Evolutionary conservation across 495 filamentous ascomycete genomes (phyloP).

Genomic region (Pyrenula aspistea): DNA sequence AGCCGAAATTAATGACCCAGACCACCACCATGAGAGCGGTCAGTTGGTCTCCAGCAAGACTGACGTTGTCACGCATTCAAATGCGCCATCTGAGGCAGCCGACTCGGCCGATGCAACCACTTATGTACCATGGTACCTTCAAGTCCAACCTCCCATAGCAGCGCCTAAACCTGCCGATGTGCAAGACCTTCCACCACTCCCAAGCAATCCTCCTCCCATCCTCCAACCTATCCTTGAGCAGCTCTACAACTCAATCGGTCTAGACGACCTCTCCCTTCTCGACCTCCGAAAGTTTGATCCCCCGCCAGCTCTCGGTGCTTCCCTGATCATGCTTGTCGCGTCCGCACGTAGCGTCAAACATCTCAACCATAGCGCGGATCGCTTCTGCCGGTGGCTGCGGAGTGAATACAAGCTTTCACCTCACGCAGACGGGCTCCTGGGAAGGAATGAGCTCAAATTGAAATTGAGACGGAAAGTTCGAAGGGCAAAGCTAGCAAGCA

Average conservation of each 20-base stretch:
- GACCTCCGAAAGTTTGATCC: conserved; percentile 79
- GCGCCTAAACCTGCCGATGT: conserved; percentile 38
- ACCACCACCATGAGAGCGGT: no score
- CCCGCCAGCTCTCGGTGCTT: conserved; percentile 72
- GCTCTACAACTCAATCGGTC: conserved; percentile 65
- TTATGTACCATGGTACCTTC: conserved; percentile 72
- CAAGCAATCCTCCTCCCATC: conserved; percentile 58
- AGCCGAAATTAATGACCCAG: no score
- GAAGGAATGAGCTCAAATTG: conserved; percentile 81
- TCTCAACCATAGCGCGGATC: conserved; percentile 82
- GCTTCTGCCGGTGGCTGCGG: conserved; percentile 76
- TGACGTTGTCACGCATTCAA: no score
- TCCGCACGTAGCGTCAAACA: conserved; percentile 89
- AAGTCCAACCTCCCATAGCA: conserved; percentile 33
- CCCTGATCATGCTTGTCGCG: conserved; percentile 87
- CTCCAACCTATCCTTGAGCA: conserved; percentile 65
- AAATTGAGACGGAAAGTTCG: conserved; percentile 71
- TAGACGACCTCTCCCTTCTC: conserved; percentile 63
- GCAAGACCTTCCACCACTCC: conserved; percentile 64
- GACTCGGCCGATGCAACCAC: background rate
- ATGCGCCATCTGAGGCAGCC: background rate
- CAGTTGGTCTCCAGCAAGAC: no score
- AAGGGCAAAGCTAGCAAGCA: conserved; percentile 61
- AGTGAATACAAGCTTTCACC: conserved; percentile 56
- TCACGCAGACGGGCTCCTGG: conserved; percentile 76